These are phyloP conservation scores for Colletotrichum sp. DNA, from an alignment of 2,329 filamentous ascomycete genomes.

Conservation along the genomic window DNA sequence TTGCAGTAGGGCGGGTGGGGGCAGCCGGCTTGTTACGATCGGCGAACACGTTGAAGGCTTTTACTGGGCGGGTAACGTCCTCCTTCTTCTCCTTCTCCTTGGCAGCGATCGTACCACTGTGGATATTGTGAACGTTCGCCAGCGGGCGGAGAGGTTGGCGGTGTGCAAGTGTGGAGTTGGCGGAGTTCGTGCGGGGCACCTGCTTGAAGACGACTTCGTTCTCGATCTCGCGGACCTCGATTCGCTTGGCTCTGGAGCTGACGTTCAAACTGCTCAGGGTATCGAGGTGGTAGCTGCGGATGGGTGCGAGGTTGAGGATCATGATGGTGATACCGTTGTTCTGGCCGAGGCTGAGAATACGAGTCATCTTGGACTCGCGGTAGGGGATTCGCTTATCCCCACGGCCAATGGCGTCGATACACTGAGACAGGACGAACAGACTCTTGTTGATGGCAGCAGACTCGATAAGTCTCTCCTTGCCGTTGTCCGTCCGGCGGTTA, in stretches of 20 bases:
- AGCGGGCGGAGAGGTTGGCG: slow-evolving; percentile 83
- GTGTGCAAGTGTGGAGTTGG: slow-evolving; percentile 45
- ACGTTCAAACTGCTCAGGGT: slow-evolving; percentile 94
- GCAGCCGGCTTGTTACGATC: slow-evolving; percentile 65
- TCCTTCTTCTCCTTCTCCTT: slow-evolving; percentile 51
- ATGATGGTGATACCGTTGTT: slow-evolving; percentile 96
- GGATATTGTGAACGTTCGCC: slow-evolving; percentile 76
- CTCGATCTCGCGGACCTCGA: slow-evolving; percentile 93
- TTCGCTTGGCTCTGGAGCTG: slow-evolving; percentile 93
- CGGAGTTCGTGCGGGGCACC: slow-evolving; percentile 59
- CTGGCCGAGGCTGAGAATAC: slow-evolving; percentile 89
- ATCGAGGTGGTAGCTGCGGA: slow-evolving; percentile 92
- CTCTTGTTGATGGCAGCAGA: slow-evolving; percentile 98
- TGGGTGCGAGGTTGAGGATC: slow-evolving; percentile 91
- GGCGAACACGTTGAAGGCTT: slow-evolving; percentile 86
- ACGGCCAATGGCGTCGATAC: slow-evolving; percentile 89
- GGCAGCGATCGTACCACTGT: slow-evolving; percentile 60
- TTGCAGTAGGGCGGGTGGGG: slow-evolving; percentile 36
- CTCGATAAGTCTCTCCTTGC: slow-evolving; percentile 90
- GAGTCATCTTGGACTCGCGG: slow-evolving; percentile 95
- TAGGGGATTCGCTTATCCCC: slow-evolving; percentile 84
- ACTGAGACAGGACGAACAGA: slow-evolving; percentile 91
- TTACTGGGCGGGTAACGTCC: slow-evolving; percentile 72
- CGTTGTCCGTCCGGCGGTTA: slow-evolving; percentile 92
- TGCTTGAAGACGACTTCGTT: slow-evolving; percentile 92